These are phyloP conservation scores for Rhodosporidiobolus odoratus DNA, from an alignment of 768 basidiomycete genomes.

Conservation along the genomic window DNA sequence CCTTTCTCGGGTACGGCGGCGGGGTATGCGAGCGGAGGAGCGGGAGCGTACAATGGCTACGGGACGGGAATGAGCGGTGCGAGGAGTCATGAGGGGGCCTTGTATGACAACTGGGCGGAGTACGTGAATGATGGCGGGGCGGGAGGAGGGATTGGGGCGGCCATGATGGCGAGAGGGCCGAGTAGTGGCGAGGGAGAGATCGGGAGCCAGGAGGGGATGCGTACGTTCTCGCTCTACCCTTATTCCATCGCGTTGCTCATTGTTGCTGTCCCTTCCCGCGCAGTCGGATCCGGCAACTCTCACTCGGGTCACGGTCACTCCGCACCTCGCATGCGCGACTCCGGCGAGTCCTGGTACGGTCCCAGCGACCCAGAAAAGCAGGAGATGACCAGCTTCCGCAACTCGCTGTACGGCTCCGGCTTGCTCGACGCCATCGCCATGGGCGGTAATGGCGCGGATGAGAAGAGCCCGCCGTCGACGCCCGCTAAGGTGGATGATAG, in stretches of 20 bases:
- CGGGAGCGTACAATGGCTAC: not conserved
- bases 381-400: slow-evolving; percentile 6
- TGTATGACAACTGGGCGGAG: slow-evolving; percentile 31
- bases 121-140: slow-evolving; percentile 13
- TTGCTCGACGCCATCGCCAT: not conserved
- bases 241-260: not conserved
- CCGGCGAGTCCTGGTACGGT: slow-evolving; percentile 19
- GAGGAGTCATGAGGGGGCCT: slow-evolving; percentile 27
- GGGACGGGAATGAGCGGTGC: slow-evolving; percentile 1
- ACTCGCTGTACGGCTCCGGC: slow-evolving; percentile 16
- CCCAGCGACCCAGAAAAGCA: not conserved
- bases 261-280: not conserved
- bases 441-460: not conserved
- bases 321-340: slow-evolving; percentile 13
- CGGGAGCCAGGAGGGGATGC: slow-evolving; percentile 8
- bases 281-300: slow-evolving; percentile 25
- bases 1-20: not conserved
- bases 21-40: not conserved
- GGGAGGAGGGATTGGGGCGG: not conserved
- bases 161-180: not conserved
- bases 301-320: slow-evolving; percentile 16
- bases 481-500: slow-evolving; percentile 16
- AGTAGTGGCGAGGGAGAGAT: not conserved
- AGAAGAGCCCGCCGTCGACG: not conserved
- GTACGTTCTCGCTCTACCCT: slow-evolving; percentile 9